Evolutionary conservation across 345 rosid genomes (phyloP).

Genomic region (Gossypium anomalum): DNA sequence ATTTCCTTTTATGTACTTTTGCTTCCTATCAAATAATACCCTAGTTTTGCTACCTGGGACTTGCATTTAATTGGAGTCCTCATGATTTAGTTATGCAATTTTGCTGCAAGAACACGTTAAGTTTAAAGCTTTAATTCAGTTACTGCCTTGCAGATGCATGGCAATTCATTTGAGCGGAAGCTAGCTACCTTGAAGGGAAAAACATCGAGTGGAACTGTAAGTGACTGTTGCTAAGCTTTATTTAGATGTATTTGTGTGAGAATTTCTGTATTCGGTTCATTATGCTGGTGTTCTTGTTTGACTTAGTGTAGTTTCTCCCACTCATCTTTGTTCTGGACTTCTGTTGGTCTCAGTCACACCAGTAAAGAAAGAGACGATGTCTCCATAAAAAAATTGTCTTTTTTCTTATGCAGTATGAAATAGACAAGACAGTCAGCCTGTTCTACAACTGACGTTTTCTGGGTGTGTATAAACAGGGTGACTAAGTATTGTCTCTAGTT

Average conservation of each 20-base stretch:
- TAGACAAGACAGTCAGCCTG: neutral
- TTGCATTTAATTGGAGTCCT: neutral
- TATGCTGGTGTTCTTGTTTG: neutral
- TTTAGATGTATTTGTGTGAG: neutral
- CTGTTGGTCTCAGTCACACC: neutral
- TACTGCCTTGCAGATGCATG: slow-evolving; percentile 52
- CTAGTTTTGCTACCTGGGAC: neutral
- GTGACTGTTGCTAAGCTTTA: slow-evolving; percentile 17
- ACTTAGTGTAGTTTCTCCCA: neutral
- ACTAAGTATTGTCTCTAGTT: neutral
- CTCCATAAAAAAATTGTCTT: neutral
- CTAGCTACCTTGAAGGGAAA: slow-evolving; percentile 67
- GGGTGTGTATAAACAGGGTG: neutral
- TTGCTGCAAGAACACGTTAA: neutral
- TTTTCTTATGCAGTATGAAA: neutral
- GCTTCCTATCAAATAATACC: neutral
- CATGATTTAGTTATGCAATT: neutral
- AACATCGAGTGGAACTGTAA: slow-evolving; percentile 39
- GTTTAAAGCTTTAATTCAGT: slow-evolving; percentile 13
- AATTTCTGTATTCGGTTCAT: neutral
- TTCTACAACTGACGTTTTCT: too few relatives aligned
- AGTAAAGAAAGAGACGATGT: neutral
- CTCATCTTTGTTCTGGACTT: neutral
- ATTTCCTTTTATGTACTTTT: neutral
- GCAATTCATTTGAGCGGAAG: slow-evolving; percentile 89